A percentile compares a stretch with the other conserved stretches of the same genome.
Conservation (phyloP, 805 yeast species). For the Cephaloascus albidus region DNA sequence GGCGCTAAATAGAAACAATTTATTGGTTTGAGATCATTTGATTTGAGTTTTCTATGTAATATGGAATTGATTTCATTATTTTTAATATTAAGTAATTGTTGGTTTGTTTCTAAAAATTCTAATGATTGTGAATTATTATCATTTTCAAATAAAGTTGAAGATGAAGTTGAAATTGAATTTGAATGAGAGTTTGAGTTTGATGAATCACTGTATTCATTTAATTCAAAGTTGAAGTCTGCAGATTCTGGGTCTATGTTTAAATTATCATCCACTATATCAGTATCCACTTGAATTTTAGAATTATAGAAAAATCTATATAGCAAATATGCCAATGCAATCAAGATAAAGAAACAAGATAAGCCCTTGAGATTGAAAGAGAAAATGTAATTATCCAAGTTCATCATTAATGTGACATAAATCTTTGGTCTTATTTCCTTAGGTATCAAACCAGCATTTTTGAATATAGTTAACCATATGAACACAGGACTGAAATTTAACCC, state of each 20-base stretch:
- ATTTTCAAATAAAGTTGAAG: neutral
- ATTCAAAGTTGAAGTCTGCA: neutral
- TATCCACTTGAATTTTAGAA: neutral
- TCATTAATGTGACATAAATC: slow-evolving; percentile 38
- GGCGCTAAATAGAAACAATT: slow-evolving; percentile 18
- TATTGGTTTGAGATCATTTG: slow-evolving; percentile 6
- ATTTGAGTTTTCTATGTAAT: too few relatives aligned
- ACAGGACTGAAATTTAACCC: slow-evolving; percentile 42
- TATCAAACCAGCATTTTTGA: slow-evolving; percentile 49
- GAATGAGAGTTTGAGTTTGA: neutral
- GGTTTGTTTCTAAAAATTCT: slow-evolving; percentile 1
- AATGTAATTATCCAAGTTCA: slow-evolving; percentile 29
- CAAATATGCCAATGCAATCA: neutral
- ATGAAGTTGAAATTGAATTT: neutral
- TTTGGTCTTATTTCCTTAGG: slow-evolving; percentile 46
- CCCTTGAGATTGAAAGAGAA: slow-evolving; percentile 11
- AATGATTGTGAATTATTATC: neutral
- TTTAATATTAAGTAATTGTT: neutral
- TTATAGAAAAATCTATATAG: too few relatives aligned
- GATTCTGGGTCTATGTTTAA: neutral
- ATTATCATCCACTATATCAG: neutral
- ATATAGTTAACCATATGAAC: slow-evolving; percentile 43
- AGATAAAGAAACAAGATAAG: too few relatives aligned
- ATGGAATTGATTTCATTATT: neutral
- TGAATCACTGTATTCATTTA: neutral